Percentiles rank a stretch among this genome's conserved stretches.
Conservation (phyloP, 306 rosid species). For the Quercus aquifolioides region DNA sequence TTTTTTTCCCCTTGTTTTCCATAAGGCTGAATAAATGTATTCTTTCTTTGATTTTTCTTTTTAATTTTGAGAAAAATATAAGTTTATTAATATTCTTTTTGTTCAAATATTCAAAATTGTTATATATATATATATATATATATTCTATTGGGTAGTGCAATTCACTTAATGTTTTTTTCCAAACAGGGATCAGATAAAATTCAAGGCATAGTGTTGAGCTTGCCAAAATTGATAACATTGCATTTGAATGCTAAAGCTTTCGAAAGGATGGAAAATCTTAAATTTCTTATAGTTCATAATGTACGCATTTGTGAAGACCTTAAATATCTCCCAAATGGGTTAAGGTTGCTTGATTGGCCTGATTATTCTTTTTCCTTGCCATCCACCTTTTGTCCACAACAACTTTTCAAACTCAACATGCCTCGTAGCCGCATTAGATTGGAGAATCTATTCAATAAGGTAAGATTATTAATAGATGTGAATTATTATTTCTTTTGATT, state of each 20-base stretch:
- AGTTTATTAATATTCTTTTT: too few species aligned
- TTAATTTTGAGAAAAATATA: too few species aligned
- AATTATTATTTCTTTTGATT: neutral
- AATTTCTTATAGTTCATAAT: constrained; percentile 25
- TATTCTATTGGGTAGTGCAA: too few species aligned
- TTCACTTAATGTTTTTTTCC: neutral
- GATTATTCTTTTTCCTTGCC: constrained; percentile 24
- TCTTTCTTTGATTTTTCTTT: too few species aligned
- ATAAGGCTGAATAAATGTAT: too few species aligned
- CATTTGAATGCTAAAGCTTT: constrained; percentile 9
- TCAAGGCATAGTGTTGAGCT: constrained; percentile 29
- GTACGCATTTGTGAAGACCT: constrained; percentile 11
- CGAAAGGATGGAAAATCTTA: constrained; percentile 26
- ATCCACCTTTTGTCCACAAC: constrained; percentile 21
- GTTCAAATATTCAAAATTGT: too few species aligned
- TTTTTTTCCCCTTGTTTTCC: neutral
- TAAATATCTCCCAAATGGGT: constrained; percentile 17
- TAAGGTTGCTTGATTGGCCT: constrained; percentile 34
- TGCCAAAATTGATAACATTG: constrained; percentile 27
- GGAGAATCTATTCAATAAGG: constrained; percentile 25
- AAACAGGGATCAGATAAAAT: constrained; percentile 24
- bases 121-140: too few species aligned
- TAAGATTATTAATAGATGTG: neutral
- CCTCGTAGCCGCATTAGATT: constrained; percentile 18
- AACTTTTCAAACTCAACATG: constrained; percentile 29